A percentile compares a stretch with the other conserved stretches of the same genome.
These are phyloP conservation scores for Torulaspora delbrueckii DNA, from an alignment of 805 yeast genomes.

Conservation along the genomic window DNA sequence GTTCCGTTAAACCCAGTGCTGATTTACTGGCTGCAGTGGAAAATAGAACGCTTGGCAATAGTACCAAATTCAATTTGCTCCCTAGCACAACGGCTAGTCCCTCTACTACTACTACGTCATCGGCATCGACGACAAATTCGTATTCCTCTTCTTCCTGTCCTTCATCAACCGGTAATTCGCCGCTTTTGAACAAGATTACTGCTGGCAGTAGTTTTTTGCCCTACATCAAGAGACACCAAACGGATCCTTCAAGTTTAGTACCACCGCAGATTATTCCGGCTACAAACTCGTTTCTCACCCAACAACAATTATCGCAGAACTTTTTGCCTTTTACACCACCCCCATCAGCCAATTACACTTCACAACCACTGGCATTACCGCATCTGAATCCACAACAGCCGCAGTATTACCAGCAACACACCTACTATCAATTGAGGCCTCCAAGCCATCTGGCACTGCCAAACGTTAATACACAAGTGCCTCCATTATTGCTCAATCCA, in stretches of 20 bases:
- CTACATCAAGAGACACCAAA: slow-evolving; percentile 3
- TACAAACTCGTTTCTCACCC: slow-evolving; percentile 1
- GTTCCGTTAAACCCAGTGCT: slow-evolving; percentile 43
- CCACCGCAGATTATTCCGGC: slow-evolving; percentile 7
- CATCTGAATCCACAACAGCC: slow-evolving; percentile 4
- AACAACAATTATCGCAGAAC: slow-evolving; percentile 2
- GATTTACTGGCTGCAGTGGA: slow-evolving; percentile 53
- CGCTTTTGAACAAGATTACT: slow-evolving; percentile 12
- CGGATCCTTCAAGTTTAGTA: neutral
- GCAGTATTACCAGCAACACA: slow-evolving; percentile 4
- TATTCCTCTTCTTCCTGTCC: slow-evolving; percentile 5
- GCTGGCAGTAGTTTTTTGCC: slow-evolving; percentile 19
- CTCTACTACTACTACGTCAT: neutral
- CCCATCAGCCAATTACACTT: slow-evolving; percentile 7
- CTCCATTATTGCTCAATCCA: neutral
- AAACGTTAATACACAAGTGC: neutral
- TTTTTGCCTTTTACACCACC: slow-evolving; percentile 1
- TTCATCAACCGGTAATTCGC: slow-evolving; percentile 2
- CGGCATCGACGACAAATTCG: neutral
- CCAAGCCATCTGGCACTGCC: slow-evolving; percentile 2
- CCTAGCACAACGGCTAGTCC: neutral
- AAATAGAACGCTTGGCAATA: slow-evolving; percentile 52
- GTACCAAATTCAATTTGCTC: slow-evolving; percentile 4
- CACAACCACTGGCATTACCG: slow-evolving; percentile 7
- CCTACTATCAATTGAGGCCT: slow-evolving; percentile 5